Conservation (phyloP, 192 early-diverging fungal species). For the Mortierella antarctica region DNA sequence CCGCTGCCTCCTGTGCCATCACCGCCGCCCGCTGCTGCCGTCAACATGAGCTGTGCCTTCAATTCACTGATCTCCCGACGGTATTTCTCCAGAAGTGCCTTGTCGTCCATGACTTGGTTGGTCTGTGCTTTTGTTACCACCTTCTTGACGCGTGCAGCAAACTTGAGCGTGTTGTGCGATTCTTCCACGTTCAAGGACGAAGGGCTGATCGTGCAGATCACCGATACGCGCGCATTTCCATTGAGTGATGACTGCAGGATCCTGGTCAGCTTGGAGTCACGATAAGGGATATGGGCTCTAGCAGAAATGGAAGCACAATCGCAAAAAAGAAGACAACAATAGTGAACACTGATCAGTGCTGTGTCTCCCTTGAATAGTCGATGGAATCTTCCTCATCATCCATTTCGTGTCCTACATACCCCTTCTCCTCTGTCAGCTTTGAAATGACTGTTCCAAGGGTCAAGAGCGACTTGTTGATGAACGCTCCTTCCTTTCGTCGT, state of each 20-base stretch:
- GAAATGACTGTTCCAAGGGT: constrained; percentile 95
- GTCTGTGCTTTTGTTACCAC: constrained; percentile 84
- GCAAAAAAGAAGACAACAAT: neutral
- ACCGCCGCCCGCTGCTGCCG: constrained; percentile 65
- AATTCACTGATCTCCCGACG: constrained; percentile 82
- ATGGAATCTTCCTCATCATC: neutral
- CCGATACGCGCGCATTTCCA: constrained; percentile 88
- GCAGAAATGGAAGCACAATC: neutral
- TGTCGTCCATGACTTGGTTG: constrained; percentile 84
- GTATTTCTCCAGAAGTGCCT: constrained; percentile 88
- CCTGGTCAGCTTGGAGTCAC: constrained; percentile 96
- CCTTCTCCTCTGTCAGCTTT: constrained; percentile 81
- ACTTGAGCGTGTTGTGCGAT: constrained; percentile 92
- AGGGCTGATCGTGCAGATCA: constrained; percentile 94
- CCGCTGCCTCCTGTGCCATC: constrained; percentile 59
- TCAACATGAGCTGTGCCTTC: constrained; percentile 67
- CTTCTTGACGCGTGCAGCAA: constrained; percentile 92
- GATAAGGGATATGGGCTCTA: constrained; percentile 90
- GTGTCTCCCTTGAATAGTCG: too few relatives aligned
- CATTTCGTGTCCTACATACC: constrained; percentile 26
- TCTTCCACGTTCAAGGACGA: constrained; percentile 84
- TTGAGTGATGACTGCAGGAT: constrained; percentile 93
- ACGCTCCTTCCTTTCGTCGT: constrained; percentile 95
- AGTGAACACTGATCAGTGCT: too few relatives aligned
- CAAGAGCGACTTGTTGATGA: constrained; percentile 91